Base-by-base conservation (phyloP, 371 early-diverging fungal genomes). In the Apophysomyces trapeziformis region DNA sequence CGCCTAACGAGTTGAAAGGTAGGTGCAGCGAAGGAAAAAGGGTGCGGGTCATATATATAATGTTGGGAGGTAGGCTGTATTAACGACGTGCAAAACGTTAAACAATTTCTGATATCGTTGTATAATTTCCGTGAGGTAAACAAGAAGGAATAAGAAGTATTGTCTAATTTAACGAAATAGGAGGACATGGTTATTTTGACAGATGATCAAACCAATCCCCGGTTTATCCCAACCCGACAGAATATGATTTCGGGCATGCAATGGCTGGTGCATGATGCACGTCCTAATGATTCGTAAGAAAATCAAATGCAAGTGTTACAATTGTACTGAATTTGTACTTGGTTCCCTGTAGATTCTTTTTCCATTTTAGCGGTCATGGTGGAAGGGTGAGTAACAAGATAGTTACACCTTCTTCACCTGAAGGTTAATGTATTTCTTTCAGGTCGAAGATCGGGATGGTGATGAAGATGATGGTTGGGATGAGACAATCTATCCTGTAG, bases 331-430 rank as follows among this genome's bases (percentile, higher is more conserved):
- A 26, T 26, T 26, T 26, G 32, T 26, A 26, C 32, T 26, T 26
- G 32, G 2, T 21, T 16, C 21, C 38, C 1, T 43, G 45, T 68
- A 87, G 88, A 6, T 87, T 91, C 79, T 90, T 95, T 67, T 87
- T 96, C 75, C 96, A 95, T 75, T 98, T 84, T 75, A 91, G 91
- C 68, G 98, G 97, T 9, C 97, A 97, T 77, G 97, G 97, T 44
- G 88, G 87, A 5, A 89, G 90, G 62, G 82, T 75, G 57, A 67
- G 62, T 57, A n/a, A 12, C 38, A 8, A 12, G 9, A 16, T 61
- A n/a, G 5, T 5, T 1, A 43, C 7, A 6, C 12, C 37, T 45
- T 11, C 13, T 37, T 3, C 14, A 47, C 18, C 7, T 32, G 5
- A 35, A 8, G 12, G 12, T 6, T 46, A 14, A 43, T 36, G 18